These are phyloP conservation scores for Coniochaeta sp. DNA, from an alignment of 2,329 filamentous ascomycete species.

Conservation along the genomic window DNA sequence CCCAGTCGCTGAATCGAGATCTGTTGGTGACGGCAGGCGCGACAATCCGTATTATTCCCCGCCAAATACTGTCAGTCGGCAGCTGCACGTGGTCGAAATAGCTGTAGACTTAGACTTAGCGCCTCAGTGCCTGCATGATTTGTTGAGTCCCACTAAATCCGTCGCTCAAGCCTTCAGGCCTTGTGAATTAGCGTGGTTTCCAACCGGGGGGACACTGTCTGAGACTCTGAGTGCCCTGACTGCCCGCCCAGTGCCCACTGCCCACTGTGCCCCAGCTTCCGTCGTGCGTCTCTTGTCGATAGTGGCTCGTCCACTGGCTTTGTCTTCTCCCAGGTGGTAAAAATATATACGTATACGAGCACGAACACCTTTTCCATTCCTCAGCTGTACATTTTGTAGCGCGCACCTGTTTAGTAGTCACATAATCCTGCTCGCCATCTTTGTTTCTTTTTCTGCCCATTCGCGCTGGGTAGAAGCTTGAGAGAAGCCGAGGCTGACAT, in stretches of 20 bases:
- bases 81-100: background rate
- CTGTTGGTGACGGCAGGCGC: background rate
- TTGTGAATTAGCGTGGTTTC: background rate
- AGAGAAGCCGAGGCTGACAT: conserved; percentile 12
- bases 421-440: too few species aligned
- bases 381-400: too few species aligned
- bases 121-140: background rate
- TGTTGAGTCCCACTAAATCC: conserved; percentile 1
- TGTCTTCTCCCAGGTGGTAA: too few species aligned
- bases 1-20: background rate
- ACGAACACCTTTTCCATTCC: too few species aligned
- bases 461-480: background rate
- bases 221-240: too few species aligned
- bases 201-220: too few species aligned
- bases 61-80: background rate
- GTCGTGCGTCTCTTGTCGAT: background rate
- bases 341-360: too few species aligned
- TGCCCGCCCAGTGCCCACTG: background rate
- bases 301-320: background rate
- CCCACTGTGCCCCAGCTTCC: background rate
- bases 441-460: background rate
- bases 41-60: background rate
- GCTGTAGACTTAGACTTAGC: too few species aligned
- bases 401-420: too few species aligned
- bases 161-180: background rate